phyloP scores from a whole-genome alignment of 805 yeast species.

The Candida qinlingensis region DNA sequence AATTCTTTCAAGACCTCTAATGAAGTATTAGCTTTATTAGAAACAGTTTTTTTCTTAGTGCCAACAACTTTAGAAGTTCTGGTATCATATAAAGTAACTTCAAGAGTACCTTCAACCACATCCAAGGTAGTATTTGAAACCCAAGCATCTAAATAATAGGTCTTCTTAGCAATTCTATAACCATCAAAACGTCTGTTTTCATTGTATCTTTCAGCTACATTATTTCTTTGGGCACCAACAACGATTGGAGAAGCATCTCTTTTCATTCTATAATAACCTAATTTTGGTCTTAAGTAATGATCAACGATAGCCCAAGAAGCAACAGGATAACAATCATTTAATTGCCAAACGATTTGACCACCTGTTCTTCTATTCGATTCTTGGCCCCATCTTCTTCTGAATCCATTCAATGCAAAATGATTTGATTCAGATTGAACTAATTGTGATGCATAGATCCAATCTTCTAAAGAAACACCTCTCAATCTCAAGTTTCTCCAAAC shows the following conservation, averaged over 20 bases:
- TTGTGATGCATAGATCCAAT: conserved; percentile 49
- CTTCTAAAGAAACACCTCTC: conserved; percentile 29
- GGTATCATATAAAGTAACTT: conserved; percentile 8
- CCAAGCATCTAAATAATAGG: conserved; percentile 9
- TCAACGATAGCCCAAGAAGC: conserved; percentile 48
- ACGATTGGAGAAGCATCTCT: conserved; percentile 32
- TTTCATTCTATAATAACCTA: conserved; percentile 43
- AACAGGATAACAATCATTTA: conserved; percentile 50
- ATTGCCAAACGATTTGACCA: conserved; percentile 50
- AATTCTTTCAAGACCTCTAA: conserved; percentile 1
- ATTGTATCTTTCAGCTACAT: conserved; percentile 10
- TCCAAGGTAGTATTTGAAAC: conserved; percentile 7
- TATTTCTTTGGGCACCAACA: conserved; percentile 14
- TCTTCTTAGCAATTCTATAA: conserved; percentile 5
- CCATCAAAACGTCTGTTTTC: conserved; percentile 6
- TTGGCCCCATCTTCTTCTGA: conserved; percentile 43
- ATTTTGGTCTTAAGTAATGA: conserved; percentile 36
- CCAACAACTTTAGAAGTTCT: neutral
- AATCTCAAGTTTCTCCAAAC: conserved; percentile 40
- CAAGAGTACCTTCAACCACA: conserved; percentile 1
- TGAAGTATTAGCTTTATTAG: conserved; percentile 4
- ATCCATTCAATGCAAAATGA: conserved; percentile 39
- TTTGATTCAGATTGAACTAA: conserved; percentile 48
- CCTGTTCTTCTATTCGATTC: conserved; percentile 32
- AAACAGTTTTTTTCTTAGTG: neutral